Base-by-base conservation (phyloP, 805 yeast species). In the Lipomyces anomalus region DNA sequence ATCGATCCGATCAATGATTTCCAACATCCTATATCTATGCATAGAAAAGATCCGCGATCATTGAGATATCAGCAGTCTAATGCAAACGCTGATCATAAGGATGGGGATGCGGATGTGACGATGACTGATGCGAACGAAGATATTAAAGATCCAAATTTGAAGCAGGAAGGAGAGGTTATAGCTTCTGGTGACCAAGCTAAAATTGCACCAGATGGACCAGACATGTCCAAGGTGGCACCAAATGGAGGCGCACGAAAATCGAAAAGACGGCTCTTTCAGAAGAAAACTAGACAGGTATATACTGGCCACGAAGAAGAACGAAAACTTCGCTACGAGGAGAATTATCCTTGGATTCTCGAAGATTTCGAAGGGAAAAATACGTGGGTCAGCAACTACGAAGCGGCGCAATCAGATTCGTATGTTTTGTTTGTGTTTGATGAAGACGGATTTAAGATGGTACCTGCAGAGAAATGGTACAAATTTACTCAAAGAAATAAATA, bases 311-410 rank as follows among this genome's bases (percentile, higher is more conserved):
- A 89, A 57, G 77, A 77, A 6, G 89, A 86, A 50, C 75, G 90
- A 52, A 82, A 79, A 60, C 70, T 92, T 52, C 74, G 97, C 61
- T 92, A 90, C 62, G 98, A 92, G 67, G 98, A 92, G 67, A 86
- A 82, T 63, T 90, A 85, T 59, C 98, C 98, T 0, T 92, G 98
- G 98, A 95, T 92, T 16, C 70, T 92, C 73, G 98, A 92, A 67
- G 98, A 92, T 67, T 90, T 84, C 63, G 96, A 88, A 60, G 95
- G 95, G 38, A 75, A 78, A 50, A 90, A 92, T 61, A 90, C 95
- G 0, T 92, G 86, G 84, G 97, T 89, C 17, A 96, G 97, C 30
- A 84, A 82, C 57, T 92, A 86, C 67, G 98, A 92, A 68, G 97
- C 97, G 1, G 82, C 82, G 28, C 85, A 84, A 38, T 77, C 88